A percentile compares a stretch with the other conserved stretches of the same genome.
These are phyloP conservation scores for Areca catechu DNA, from an alignment of 176 grass and related monocot genomes.

Conservation along the genomic window DNA sequence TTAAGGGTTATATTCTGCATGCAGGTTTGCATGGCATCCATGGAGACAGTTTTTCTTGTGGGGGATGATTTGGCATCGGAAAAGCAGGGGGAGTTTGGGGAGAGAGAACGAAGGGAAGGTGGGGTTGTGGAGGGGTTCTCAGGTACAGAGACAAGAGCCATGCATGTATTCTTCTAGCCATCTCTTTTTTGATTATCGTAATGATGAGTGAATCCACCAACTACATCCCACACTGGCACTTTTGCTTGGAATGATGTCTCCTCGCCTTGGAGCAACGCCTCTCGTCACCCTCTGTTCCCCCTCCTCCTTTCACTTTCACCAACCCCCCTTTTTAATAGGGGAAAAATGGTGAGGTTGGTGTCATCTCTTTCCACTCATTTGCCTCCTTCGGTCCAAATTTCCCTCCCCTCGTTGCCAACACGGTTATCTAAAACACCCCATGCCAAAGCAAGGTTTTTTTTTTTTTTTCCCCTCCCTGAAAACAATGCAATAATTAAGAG, in stretches of 20 bases:
- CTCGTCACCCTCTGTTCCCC: background rate
- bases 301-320: background rate
- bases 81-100: background rate
- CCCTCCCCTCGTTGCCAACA: no score
- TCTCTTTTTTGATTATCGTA: slow-evolving; percentile 22
- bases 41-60: slow-evolving; percentile 17
- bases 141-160: background rate
- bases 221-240: background rate
- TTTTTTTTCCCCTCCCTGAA: no score
- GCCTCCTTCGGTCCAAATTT: no score
- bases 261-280: slow-evolving; percentile 4
- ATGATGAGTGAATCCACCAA: slow-evolving; percentile 18
- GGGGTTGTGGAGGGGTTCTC: background rate
- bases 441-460: no score
- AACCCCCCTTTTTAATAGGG: background rate
- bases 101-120: background rate
- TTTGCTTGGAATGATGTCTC: slow-evolving; percentile 11
- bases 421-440: no score
- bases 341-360: background rate
- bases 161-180: background rate
- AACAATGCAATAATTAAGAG: no score
- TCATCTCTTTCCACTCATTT: no score
- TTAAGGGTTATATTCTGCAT: slow-evolving; percentile 11
- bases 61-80: slow-evolving; percentile 15
- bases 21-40: slow-evolving; percentile 15